Percentiles rank a stretch among this genome's conserved stretches.
These are phyloP conservation scores for Leccinum uliginosum DNA, from an alignment of 768 basidiomycete genomes.

Conservation along the genomic window DNA sequence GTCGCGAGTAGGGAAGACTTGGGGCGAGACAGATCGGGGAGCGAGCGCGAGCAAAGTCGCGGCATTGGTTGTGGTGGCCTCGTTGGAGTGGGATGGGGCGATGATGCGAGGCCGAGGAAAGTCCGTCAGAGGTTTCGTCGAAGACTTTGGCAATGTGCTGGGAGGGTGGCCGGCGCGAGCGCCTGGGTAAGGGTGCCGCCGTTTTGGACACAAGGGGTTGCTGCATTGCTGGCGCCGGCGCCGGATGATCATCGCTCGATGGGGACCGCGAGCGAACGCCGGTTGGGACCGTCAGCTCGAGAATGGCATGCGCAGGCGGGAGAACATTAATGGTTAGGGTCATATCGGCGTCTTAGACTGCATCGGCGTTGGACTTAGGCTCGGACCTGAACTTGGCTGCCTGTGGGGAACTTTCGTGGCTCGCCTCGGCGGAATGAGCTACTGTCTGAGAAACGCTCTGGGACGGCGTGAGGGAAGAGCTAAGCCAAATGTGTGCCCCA, in stretches of 20 bases:
- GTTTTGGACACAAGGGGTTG: background rate
- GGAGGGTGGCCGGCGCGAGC: too few species aligned
- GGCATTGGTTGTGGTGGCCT: background rate
- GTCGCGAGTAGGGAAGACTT: background rate
- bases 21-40: background rate
- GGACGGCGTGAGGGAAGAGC: slow-evolving; percentile 69
- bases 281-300: slow-evolving; percentile 26
- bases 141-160: slow-evolving; percentile 14
- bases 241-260: too few species aligned
- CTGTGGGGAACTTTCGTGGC: slow-evolving; percentile 6
- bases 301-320: slow-evolving; percentile 26
- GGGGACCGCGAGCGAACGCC: background rate
- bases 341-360: too few species aligned
- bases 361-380: background rate
- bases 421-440: slow-evolving; percentile 16
- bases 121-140: slow-evolving; percentile 16
- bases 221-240: too few species aligned
- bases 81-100: background rate
- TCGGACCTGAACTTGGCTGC: background rate
- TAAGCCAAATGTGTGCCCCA: slow-evolving; percentile 4
- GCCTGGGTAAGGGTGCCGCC: background rate
- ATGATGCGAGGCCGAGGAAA: background rate
- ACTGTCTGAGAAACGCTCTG: slow-evolving; percentile 64
- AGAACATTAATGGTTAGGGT: slow-evolving; percentile 17
- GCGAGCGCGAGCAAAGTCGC: background rate